phyloP scores from a whole-genome alignment of 306 rosid genomes.

The Prunus padus region DNA sequence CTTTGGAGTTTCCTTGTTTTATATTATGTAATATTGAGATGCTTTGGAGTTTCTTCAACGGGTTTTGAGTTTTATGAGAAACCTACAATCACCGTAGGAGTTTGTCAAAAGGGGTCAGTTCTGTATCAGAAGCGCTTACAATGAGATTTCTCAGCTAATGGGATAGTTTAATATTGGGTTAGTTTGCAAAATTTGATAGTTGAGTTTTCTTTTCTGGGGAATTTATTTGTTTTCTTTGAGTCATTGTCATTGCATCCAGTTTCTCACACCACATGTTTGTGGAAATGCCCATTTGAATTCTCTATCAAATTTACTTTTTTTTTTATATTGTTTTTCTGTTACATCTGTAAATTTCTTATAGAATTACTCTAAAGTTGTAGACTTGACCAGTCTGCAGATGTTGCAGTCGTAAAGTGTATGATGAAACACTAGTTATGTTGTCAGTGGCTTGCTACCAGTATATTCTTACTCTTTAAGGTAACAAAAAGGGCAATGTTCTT shows the following conservation, averaged over 20 bases:
- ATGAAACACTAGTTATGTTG: too few species aligned
- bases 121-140: neutral
- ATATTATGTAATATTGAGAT: neutral
- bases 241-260: neutral
- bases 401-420: neutral
- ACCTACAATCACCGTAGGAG: neutral
- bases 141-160: neutral
- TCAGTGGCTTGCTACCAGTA: neutral
- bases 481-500: neutral
- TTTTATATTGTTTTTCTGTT: neutral
- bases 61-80: neutral
- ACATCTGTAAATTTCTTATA: neutral
- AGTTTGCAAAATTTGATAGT: neutral
- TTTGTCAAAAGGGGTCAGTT: neutral
- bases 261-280: conserved; percentile 13
- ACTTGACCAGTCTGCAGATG: neutral
- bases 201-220: neutral
- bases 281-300: conserved; percentile 12
- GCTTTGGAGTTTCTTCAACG: neutral
- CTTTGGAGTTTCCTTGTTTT: neutral
- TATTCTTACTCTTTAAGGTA: too few species aligned
- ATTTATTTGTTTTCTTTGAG: neutral
- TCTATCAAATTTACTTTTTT: neutral
- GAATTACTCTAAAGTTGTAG: neutral
- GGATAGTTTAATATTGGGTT: neutral